A percentile compares a stretch with the other conserved stretches of the same genome.
These are phyloP conservation scores for Suhomyces faveliae DNA, from an alignment of 805 yeast genomes.

Conservation along the genomic window DNA sequence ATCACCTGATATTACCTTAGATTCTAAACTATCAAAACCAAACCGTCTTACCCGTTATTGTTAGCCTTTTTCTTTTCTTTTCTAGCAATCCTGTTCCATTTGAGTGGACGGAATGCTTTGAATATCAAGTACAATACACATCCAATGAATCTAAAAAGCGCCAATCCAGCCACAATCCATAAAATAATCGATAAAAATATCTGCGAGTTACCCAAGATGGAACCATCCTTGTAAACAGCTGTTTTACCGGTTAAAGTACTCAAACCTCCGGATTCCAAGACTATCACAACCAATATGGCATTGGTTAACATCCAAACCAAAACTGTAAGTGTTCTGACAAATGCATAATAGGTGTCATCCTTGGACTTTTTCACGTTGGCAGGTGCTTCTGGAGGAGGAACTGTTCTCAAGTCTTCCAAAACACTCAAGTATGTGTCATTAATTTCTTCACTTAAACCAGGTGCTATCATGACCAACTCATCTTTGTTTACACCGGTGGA, in stretches of 20 bases:
- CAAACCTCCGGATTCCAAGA: slow-evolving; percentile 80
- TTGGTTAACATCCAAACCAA: slow-evolving; percentile 87
- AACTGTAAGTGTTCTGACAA: slow-evolving; percentile 85
- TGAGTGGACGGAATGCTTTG: slow-evolving; percentile 38
- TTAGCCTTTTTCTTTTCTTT: slow-evolving; percentile 13
- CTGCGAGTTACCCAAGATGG: slow-evolving; percentile 48
- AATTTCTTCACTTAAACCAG: slow-evolving; percentile 73
- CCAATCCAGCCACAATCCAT: slow-evolving; percentile 92
- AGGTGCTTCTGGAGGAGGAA: slow-evolving; percentile 35
- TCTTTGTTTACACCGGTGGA: slow-evolving; percentile 41
- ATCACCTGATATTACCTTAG: not conserved
- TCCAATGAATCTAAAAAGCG: slow-evolving; percentile 79
- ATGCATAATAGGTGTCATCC: slow-evolving; percentile 83
- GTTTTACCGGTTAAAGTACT: slow-evolving; percentile 37
- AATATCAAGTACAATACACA: slow-evolving; percentile 55
- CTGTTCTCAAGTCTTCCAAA: slow-evolving; percentile 51
- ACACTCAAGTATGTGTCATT: slow-evolving; percentile 71
- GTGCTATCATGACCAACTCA: slow-evolving; percentile 46
- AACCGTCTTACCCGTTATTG: slow-evolving; percentile 4
- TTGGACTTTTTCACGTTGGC: slow-evolving; percentile 25
- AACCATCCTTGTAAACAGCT: slow-evolving; percentile 26
- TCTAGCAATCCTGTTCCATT: slow-evolving; percentile 29
- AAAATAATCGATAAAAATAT: slow-evolving; percentile 78
- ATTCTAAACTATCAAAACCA: not conserved
- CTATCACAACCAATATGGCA: slow-evolving; percentile 76